These are phyloP conservation scores for Chlorencoelia australis DNA, from an alignment of 2,329 filamentous ascomycete genomes.

Conservation along the genomic window DNA sequence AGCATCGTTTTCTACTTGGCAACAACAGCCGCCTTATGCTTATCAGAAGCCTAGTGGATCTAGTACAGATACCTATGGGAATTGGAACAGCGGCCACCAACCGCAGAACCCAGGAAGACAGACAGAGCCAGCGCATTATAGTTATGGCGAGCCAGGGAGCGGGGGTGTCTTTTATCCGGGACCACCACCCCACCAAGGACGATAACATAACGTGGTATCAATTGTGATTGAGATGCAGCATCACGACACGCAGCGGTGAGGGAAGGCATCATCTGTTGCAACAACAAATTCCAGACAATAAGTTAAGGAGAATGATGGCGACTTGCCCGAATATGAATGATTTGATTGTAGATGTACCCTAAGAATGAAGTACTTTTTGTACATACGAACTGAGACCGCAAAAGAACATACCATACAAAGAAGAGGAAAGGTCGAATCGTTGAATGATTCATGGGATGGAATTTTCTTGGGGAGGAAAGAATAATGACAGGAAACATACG, in stretches of 20 bases:
- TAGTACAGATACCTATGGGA: conserved; percentile 18
- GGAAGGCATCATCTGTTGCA: background rate
- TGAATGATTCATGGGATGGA: too few species aligned
- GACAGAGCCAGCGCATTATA: conserved; percentile 13
- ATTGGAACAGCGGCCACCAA: conserved; percentile 17
- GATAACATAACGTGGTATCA: conserved; percentile 1
- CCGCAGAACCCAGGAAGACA: conserved; percentile 13
- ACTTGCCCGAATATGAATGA: too few species aligned
- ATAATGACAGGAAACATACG: too few species aligned
- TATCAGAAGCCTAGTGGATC: conserved; percentile 20
- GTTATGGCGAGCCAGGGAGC: conserved; percentile 17
- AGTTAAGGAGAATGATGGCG: too few species aligned
- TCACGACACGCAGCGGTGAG: background rate
- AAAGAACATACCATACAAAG: too few species aligned
- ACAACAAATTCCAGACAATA: background rate
- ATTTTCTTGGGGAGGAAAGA: too few species aligned
- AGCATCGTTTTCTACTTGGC: conserved; percentile 20
- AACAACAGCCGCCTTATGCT: conserved; percentile 16
- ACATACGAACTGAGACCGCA: too few species aligned
- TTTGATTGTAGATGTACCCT: too few species aligned
- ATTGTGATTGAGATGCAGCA: background rate
- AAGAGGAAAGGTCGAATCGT: too few species aligned
- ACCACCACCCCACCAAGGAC: conserved; percentile 14
- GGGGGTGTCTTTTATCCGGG: conserved; percentile 21
- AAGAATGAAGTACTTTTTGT: too few species aligned